Base-by-base conservation (phyloP, 345 rosid species). In the Bruguiera sexangula region DNA sequence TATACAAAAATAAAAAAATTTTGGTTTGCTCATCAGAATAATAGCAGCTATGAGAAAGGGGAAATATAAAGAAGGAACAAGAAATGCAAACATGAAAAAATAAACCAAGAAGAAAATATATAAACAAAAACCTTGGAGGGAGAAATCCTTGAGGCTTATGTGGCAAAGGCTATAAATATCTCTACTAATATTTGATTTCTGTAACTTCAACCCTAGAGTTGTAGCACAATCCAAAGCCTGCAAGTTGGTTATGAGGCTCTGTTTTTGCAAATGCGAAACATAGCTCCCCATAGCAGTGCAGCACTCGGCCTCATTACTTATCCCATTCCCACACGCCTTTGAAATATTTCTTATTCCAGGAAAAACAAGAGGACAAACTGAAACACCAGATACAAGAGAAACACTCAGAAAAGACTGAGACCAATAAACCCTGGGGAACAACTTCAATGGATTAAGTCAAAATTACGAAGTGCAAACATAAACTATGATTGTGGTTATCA, bases 221-320 rank as follows among this genome's bases (percentile, higher is more conserved):
- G 92, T 76, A 68, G 99, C 95, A 27, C 99, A 95, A 74, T 95
- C 89, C 80, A 91, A 77, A 65, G 97, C 97, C 71, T 92, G 99
- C 83, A 95, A 85, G 85, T 95, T 95, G 34, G 99, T 95, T 53
- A 92, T 80, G 27, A 95, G 89, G 75, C 87, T 82, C 81, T 95
- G 99, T 80, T 95, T 94, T 67, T 94, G 98, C 79, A 94, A 83
- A 85, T 92, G 97, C 67, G 97, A 83, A 21, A 92, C 84, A 4
- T 95, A 92, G 80, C 84, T 90, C 37, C 82, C 91, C 96, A 95
- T 84, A 63, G 93, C 88, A 57, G 57, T 52, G 21, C 99, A 95
- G 79, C 99, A 92, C 43, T 78, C 89, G 24, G 89, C 79, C 32
- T 70, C 80, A 71, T 88, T 84, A 75, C 74, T 84, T 76, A 81